Base-by-base conservation (phyloP, 306 rosid genomes). In the Glycyrrhiza uralensis region DNA sequence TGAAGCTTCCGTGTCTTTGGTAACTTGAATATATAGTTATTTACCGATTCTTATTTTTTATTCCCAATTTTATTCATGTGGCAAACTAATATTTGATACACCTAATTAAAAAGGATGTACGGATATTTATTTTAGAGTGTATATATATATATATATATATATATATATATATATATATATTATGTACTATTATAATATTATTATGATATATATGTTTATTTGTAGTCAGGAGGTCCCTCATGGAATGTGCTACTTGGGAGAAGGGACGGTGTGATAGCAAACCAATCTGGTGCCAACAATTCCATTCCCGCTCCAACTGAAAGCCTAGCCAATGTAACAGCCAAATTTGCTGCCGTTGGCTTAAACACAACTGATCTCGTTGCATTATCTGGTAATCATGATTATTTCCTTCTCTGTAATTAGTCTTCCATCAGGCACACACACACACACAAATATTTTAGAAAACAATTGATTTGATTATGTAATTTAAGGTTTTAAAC, bases 171-270 rank as follows among this genome's bases (percentile, higher is more conserved):
- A 33, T 33, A 5, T 33, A 33, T 33, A 33, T 33, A 33, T 51
- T 2, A 51, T 54, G 14, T 55, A 26, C n/a, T n/a, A n/a, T n/a
- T n/a, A n/a, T n/a, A n/a, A 19, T 61, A 22, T 63, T 9, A 33
- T 20, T 22, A 63, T 12, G 52, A 9, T 65, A 1, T 32, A 11
- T 54, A 20, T 12, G 11, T 28, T n/a, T 6, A 45, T 67, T 30
- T 78, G 69, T 74, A 91, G 97, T 54, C 79, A 14, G 96, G 93
- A 45, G 92, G 96, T 38, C 87, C 86, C 42, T 74, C 93, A 1
- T 92, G 97, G 97, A 81, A 22, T 24, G 97, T 84, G 12, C 81
- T 63, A 12, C 59, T 89, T 24, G 97, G 97, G 0, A 86, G 97
- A 76, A 86, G 90, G 68, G 97, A 87, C 14, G 77, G 92, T 46